Evolutionary conservation across 805 yeast genomes (phyloP), one percentile per base, ranked within the genome.

Genomic region (Candida morakotiae): DNA sequence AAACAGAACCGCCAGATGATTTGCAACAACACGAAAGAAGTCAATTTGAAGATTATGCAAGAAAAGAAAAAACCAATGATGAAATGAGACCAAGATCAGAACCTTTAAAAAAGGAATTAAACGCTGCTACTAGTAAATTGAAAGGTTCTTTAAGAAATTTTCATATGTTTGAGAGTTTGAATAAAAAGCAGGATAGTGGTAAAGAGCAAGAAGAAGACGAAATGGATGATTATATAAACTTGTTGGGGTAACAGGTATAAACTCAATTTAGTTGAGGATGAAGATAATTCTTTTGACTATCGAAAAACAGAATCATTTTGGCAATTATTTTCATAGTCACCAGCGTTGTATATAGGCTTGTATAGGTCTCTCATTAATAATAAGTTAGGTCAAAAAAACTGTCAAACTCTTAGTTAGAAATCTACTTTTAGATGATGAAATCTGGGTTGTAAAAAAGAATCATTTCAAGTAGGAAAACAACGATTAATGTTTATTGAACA

Each of bases 161-260:
- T 16, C 39, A 35, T 32, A 18, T 27, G 22, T 40, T 40, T 25
- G 43, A 40, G 17, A 21, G 31, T 4, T 25, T 22, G 4, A 14
- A 25, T 15, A 31, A 38, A 30, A 17, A 30, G 7, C 26, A n/a
- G n/a, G n/a, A n/a, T n/a, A n/a, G n/a, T n/a, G n/a, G 29, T 14
- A 19, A 26, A 3, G 34, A 22, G 9, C 24, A 14, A 16, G 24
- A 15, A 8, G 26, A 18, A 5, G 43, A 40, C 16, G 37, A 33
- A 24, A 37, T 36, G 38, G 40, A 40, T 15, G 40, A 40, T 18
- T 40, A 36, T 18, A 25, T 40, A 9, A 40, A 40, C 28, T 40
- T 40, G 35, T 25, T 40, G 16, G 43, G 43, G 28, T 40, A 31
- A 24, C 43, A 23, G 28, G 15, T 20, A 15, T 7, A 27, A 22